Base-by-base conservation (phyloP, 2,329 filamentous ascomycete species). In the Tolypocladium amazonense region DNA sequence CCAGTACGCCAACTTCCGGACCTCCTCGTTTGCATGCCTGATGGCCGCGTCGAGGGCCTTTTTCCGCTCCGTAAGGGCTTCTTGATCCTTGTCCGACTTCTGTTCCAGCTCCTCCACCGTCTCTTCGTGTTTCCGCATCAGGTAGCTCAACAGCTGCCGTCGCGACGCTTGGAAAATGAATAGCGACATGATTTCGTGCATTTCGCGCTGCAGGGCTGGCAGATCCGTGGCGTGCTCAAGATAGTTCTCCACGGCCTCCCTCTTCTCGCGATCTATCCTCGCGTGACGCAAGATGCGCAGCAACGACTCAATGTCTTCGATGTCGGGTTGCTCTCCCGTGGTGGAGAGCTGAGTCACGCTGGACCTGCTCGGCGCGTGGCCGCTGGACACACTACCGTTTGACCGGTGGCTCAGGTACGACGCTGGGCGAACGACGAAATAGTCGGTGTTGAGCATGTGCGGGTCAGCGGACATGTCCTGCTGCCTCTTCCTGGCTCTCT, bases 161-260 rank as follows among this genome's bases (percentile, higher is more conserved):
- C 92, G 84, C 2, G 92, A 96, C 23, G 88, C 87, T 72, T 97
- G 93, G 70, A 96, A 99, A 25, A 99, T 80, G 68, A 97, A 90
- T 60, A 89, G 79, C 0, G 85, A 80, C 91, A 96, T 92, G 65
- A 96, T 89, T 53, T 91, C 85, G 59, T 90, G 88, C 81, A 96
- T 93, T 70, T 87, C 80, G 59, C 88, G 81, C 62, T 88, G 81
- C 25, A 99, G 77, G 62, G 91, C 88, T 58, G 81, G 80, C 35
- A 97, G 76, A 66, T 97, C 91, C 30, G 89, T 85, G 7, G 85
- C 89, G 58, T 94, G 81, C 50, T 86, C 78, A n/a, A 97, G 78
- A 69, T 96, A 99, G 63, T 84, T 89, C 67, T 88, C 86, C 27
- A 97, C 81, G 0, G 88, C 87, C 62, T 93, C 88, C 61, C 95